Base-by-base conservation (phyloP, 805 yeast genomes). In the Candida oleophila region DNA sequence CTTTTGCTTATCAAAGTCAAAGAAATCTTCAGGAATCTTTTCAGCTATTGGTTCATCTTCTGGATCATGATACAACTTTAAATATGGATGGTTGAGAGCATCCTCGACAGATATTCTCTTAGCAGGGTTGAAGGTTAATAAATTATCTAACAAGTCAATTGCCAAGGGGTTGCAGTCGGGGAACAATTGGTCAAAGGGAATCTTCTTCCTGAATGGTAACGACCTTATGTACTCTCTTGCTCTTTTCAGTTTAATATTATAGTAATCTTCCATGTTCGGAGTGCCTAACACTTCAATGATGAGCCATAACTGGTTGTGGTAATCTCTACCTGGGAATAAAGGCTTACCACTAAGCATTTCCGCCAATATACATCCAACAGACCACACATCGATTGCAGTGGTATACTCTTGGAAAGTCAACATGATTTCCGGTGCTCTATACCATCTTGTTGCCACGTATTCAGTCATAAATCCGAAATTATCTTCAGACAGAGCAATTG, bases 381-480 rank as follows among this genome's bases (percentile, higher is more conserved):
- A 86, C 98, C 98, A 92, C 28, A 92, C 82, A 66, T 92, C 98
- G 59, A 92, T 92, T 32, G 97, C 97, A 34, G 92, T 87, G 21
- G 97, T 87, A 69, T 92, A 92, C 58, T 87, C 89, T 52, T 90
- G 92, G 57, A 91, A 89, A 12, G 96, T 89, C 42, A 92, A 76
- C 98, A 92, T 92, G 62, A 92, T 90, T 59, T 92, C 98, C 0
- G 98, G 98, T 0, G 98, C 98, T 47, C 98, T 76, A 66, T 92
- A 92, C 97, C 98, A 92, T 54, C 98, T 74, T 3, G 98, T 92
- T 8, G 98, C 98, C 38, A 92, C 98, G 62, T 92, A 92, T 66
- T 92, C 98, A 2, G 98, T 92, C 96, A 92, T 86, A 63, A 83
- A 83, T 3, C 89, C 89, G 50, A 81, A 78, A 60, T 82, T 83